A percentile compares a stretch with the other conserved stretches of the same genome.
These are phyloP conservation scores for Entomortierella chlamydospora DNA, from an alignment of 192 early-diverging fungal species.

Conservation along the genomic window DNA sequence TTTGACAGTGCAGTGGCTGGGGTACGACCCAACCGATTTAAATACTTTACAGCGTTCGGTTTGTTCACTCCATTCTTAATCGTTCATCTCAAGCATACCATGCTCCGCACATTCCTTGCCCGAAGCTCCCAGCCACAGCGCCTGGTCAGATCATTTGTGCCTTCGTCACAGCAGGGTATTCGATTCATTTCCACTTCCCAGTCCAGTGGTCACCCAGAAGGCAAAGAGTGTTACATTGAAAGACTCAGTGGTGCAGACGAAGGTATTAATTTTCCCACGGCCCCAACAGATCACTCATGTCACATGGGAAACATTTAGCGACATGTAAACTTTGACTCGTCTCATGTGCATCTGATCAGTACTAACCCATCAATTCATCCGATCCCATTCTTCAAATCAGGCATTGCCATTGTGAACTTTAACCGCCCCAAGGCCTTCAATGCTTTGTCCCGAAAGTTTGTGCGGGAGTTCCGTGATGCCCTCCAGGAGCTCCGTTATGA, in stretches of 20 bases:
- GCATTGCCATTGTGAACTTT: constrained; percentile 84
- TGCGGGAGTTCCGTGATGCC: constrained; percentile 75
- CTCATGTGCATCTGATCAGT: too few relatives aligned
- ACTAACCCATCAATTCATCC: neutral
- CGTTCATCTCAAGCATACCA: constrained; percentile 9
- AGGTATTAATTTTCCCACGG: constrained; percentile 54
- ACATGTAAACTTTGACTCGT: too few relatives aligned
- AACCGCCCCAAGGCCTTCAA: constrained; percentile 90
- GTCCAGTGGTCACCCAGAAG: constrained; percentile 23
- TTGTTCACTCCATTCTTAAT: neutral
- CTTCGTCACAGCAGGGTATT: constrained; percentile 8
- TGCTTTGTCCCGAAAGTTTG: constrained; percentile 85
- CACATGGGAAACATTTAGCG: too few relatives aligned
- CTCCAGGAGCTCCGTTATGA: constrained; percentile 74
- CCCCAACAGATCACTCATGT: neutral
- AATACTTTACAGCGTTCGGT: too few relatives aligned
- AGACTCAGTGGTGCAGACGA: constrained; percentile 39
- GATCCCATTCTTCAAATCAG: constrained; percentile 36
- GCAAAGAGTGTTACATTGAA: constrained; percentile 60
- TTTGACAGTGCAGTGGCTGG: too few relatives aligned
- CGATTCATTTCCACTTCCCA: constrained; percentile 42
- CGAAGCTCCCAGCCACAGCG: constrained; percentile 44
- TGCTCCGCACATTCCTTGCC: constrained; percentile 53
- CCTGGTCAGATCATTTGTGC: constrained; percentile 11
- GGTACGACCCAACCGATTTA: too few relatives aligned